Evolutionary conservation across 1,139 yeast species (phyloP).

Genomic region (Dujonia santamariae): DNA sequence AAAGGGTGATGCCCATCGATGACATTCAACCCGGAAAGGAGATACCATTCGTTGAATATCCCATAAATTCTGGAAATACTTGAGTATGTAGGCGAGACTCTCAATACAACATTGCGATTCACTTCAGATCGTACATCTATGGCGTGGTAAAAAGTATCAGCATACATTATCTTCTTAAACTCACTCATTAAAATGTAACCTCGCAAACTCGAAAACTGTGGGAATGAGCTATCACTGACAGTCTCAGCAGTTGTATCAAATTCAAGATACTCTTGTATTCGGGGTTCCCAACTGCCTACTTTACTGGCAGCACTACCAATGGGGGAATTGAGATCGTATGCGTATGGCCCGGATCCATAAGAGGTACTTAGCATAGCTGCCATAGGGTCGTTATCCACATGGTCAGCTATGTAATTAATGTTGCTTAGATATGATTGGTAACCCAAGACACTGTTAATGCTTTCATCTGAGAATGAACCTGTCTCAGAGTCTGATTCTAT

Average conservation of each 20-base stretch:
- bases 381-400: too few species aligned
- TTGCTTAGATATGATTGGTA: slow-evolving; percentile 24
- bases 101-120: slow-evolving; percentile 16
- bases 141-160: slow-evolving; percentile 20
- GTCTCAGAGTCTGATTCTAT: slow-evolving; percentile 1
- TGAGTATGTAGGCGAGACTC: slow-evolving; percentile 24
- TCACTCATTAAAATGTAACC: slow-evolving; percentile 21
- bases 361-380: too few species aligned
- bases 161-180: slow-evolving; percentile 10
- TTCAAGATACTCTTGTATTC: too few species aligned
- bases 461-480: slow-evolving; percentile 2
- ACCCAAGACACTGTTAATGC: not conserved
- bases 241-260: too few species aligned
- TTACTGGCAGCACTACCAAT: too few species aligned
- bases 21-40: slow-evolving; percentile 23
- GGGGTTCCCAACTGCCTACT: too few species aligned
- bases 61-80: slow-evolving; percentile 20
- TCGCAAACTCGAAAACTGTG: too few species aligned
- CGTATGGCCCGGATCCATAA: too few species aligned
- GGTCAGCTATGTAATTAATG: slow-evolving; percentile 23
- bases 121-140: slow-evolving; percentile 13
- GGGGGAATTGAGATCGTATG: too few species aligned
- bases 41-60: slow-evolving; percentile 35
- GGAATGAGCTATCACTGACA: too few species aligned
- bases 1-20: slow-evolving; percentile 16